Base-by-base conservation (phyloP, 2,329 filamentous ascomycete species). In the Alternaria brassicae region DNA sequence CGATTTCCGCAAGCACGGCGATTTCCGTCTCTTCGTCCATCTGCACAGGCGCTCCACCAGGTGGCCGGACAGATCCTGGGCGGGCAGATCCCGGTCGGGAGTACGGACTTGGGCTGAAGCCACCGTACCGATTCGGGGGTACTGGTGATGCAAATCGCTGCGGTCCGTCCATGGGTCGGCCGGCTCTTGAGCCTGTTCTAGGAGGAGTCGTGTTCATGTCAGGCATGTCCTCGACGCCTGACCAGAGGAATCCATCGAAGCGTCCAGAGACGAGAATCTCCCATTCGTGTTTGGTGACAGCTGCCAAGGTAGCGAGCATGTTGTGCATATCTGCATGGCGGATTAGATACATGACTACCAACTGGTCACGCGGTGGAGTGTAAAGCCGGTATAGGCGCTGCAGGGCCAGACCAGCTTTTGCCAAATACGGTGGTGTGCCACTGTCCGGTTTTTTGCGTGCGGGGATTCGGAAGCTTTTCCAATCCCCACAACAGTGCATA, bases 181-280 rank as follows among this genome's bases (percentile, higher is more conserved):
- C 83, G 19, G 62, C 57, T 51, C 80, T 72, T 12, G 77, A 71
- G 3, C 65, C 62, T 3, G 58, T 57, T 40, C 55, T 60, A 74
- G 48, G 67, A 53, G 40, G 72, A 65, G 52, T 72, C 27, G 61
- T 53, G 39, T 40, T 61, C 9, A 75, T 69, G 12, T 73, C 67
- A 30, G 77, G 68, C 13, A 78, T 66, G 45, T 85, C 82, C 65
- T 97, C 93, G 6, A 92, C 92, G 21, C 94, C 94, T 42, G 92
- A 96, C 88, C 94, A 96, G 19, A 97, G 84, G 79, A 98, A 98
- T 4, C 94, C 94, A 73, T 97, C 93, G 70, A 98, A 98, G 27
- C 94, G 90, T 27, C 94, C 94, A 0, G 94, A 97, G 4, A 90
- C 92, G 12, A 98, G 84, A 55, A 98, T 96, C 63, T 97, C 94